These are phyloP conservation scores for Musa balbisiana DNA, from an alignment of 202 grass and related monocot species.

Conservation along the genomic window DNA sequence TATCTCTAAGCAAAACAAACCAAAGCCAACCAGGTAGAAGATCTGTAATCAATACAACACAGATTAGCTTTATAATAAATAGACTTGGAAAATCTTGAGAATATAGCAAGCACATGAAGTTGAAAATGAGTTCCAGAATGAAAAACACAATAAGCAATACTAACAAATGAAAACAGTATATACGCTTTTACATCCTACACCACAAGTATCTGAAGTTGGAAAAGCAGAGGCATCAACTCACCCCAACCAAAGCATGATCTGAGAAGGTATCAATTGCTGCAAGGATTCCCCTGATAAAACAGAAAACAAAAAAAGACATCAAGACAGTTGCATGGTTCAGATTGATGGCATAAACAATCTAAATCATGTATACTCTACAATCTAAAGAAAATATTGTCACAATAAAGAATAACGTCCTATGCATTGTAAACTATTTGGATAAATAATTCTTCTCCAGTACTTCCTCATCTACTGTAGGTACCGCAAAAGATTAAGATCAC, in stretches of 20 bases:
- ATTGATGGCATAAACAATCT: neutral
- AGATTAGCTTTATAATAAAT: neutral
- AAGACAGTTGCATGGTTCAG: neutral
- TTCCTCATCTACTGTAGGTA: too few species aligned
- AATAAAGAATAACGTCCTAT: neutral
- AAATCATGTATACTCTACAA: neutral
- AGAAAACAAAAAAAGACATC: neutral
- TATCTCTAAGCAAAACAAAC: conserved; percentile 60
- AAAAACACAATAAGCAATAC: neutral
- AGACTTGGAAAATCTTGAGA: neutral
- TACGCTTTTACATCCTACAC: neutral
- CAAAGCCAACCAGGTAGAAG: conserved; percentile 59
- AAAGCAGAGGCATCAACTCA: conserved; percentile 10
- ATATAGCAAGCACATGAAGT: neutral
- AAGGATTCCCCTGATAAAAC: conserved; percentile 21
- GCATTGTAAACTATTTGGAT: neutral
- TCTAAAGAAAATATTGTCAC: neutral
- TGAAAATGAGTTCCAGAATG: neutral
- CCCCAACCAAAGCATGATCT: conserved; percentile 18
- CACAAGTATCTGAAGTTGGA: neutral
- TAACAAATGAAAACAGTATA: neutral
- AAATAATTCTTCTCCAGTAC: too few species aligned
- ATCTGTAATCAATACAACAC: conserved; percentile 13
- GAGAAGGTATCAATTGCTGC: conserved; percentile 26
- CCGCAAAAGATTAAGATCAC: too few species aligned